These are phyloP conservation scores for Rhazya stricta DNA, from an alignment of 257 asterid species.

Conservation along the genomic window DNA sequence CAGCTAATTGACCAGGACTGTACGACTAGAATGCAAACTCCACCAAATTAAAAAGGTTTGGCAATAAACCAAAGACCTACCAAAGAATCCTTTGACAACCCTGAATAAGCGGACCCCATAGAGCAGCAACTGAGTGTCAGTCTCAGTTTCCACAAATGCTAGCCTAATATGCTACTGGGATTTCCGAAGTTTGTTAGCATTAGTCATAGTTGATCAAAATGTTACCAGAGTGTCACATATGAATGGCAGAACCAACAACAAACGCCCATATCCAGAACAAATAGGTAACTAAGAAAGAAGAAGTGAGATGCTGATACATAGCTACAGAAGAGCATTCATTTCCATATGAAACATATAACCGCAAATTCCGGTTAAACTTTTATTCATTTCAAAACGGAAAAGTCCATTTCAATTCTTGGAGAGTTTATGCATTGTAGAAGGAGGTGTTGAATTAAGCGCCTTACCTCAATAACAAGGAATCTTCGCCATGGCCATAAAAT, in stretches of 20 bases:
- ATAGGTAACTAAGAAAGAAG: neutral
- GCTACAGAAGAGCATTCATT: neutral
- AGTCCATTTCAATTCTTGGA: neutral
- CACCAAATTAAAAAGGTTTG: neutral
- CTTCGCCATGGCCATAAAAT: conserved; percentile 58
- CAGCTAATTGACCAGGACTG: neutral
- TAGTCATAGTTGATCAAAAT: neutral
- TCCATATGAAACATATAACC: neutral
- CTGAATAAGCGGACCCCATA: neutral
- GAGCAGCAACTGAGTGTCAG: neutral
- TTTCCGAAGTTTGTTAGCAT: neutral
- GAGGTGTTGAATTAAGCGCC: neutral
- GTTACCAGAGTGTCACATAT: neutral
- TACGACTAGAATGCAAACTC: neutral
- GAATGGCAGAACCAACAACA: neutral
- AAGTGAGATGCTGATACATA: neutral
- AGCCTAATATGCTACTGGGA: neutral
- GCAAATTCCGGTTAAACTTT: neutral
- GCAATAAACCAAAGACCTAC: neutral
- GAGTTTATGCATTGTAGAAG: neutral
- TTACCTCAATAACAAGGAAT: conserved; percentile 71
- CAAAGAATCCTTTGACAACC: neutral
- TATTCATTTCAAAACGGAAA: neutral
- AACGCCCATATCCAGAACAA: neutral
- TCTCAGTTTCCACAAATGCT: neutral